Percentiles rank a stretch among this genome's conserved stretches.
Conservation (phyloP, 805 yeast species). For the Lachancea quebecensis region DNA sequence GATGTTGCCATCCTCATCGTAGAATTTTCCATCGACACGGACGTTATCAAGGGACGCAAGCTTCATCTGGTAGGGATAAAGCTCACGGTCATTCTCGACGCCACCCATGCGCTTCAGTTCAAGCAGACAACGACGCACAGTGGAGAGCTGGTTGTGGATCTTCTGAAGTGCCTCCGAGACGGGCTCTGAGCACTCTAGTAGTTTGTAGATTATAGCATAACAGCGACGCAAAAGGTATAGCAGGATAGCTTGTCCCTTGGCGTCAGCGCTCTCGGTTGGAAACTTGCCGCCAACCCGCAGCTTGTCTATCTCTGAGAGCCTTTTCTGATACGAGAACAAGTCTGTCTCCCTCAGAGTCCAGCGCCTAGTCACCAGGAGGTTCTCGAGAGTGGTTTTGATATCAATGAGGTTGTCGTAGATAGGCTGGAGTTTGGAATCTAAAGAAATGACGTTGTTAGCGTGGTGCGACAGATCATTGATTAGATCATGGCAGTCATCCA, state of each 20-base stretch:
- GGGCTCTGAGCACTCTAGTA: constrained; percentile 89
- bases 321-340: constrained; percentile 72
- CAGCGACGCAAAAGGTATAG: constrained; percentile 82
- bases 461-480: constrained; percentile 56
- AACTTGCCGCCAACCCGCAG: constrained; percentile 59
- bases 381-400: constrained; percentile 70
- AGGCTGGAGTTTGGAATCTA: constrained; percentile 47
- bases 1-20: constrained; percentile 70
- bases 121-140: constrained; percentile 82
- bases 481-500: constrained; percentile 77
- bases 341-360: constrained; percentile 98
- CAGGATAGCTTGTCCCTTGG: constrained; percentile 54
- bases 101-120: constrained; percentile 94
- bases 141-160: constrained; percentile 84
- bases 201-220: constrained; percentile 82
- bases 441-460: constrained; percentile 28
- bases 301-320: constrained; percentile 67
- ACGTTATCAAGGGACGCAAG: constrained; percentile 81
- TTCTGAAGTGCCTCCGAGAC: constrained; percentile 92
- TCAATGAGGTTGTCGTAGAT: constrained; percentile 58
- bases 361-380: constrained; percentile 81
- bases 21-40: constrained; percentile 85
- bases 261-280: constrained; percentile 30
- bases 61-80: constrained; percentile 94
- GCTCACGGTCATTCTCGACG: constrained; percentile 74